phyloP scores from a whole-genome alignment of 106 monocot species.

The Platanthera guangdongensis region DNA sequence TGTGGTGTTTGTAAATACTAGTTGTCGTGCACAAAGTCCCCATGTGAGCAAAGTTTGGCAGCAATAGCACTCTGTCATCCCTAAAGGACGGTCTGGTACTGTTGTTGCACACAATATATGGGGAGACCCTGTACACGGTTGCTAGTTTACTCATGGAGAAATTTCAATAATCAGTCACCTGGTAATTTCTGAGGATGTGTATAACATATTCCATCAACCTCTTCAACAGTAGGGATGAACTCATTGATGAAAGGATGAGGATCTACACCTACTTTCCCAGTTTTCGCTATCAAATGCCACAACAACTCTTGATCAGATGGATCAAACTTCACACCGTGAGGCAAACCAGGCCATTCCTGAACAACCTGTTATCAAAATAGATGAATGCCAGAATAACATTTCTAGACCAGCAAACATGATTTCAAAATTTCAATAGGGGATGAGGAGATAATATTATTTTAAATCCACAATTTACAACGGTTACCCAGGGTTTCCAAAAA shows the following conservation, averaged over 20 bases:
- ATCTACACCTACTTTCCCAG: conserved; percentile 30
- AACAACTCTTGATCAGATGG: conserved; percentile 91
- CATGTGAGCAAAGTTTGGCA: too few relatives aligned
- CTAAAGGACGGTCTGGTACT: too few relatives aligned
- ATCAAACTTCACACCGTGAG: conserved; percentile 95
- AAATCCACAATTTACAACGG: background rate
- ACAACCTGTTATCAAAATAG: conserved; percentile 47
- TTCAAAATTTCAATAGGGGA: background rate
- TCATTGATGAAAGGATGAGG: conserved; percentile 93
- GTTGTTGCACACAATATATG: too few relatives aligned
- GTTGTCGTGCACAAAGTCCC: too few relatives aligned
- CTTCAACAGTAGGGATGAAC: conserved; percentile 87
- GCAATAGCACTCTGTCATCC: too few relatives aligned
- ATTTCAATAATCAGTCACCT: conserved; percentile 26
- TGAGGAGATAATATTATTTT: background rate
- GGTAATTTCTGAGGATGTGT: conserved; percentile 87
- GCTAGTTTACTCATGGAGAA: background rate
- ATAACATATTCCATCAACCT: conserved; percentile 90
- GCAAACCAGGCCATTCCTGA: conserved; percentile 94
- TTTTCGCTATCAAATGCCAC: conserved; percentile 80
- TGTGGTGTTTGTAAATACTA: too few relatives aligned
- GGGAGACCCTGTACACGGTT: too few relatives aligned
- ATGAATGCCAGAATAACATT: conserved; percentile 1
- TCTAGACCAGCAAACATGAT: background rate
- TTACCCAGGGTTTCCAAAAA: background rate